Base-by-base conservation (phyloP, 208 protist species). In the Leishmania turanica region DNA sequence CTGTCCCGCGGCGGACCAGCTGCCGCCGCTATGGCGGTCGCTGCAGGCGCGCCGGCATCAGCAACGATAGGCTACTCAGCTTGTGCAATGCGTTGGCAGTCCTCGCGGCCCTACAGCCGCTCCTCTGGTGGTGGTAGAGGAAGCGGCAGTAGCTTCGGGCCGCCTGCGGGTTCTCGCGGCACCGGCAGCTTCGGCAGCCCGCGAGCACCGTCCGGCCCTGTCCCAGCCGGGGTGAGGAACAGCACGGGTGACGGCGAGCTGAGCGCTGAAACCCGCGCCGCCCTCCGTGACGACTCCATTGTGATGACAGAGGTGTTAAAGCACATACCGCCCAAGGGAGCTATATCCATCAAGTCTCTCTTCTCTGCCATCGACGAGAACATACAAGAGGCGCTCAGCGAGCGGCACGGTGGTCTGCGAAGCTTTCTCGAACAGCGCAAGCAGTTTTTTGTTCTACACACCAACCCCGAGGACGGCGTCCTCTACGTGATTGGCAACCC, bases 381-480 rank as follows among this genome's bases (percentile, higher is more conserved):
- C 60, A 84, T 97, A 37, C 90, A 95, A 81, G 92, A 97, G 71
- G 94, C 94, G 7, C 82, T 97, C 34, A 90, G 90, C 69, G 92
- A 96, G 85, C 85, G 88, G 84, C 88, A 93, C 87, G 84, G 78
- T 73, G 94, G 94, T 3, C 90, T 97, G 17, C 84, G 81, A 34
- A 79, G 27, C 51, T 97, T 97, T 70, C 84, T 97, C 19, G 79
- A 90, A 60, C 60, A 88, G 56, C 92, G 94, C 21, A 91, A 93
- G 83, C 94, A 97, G 76, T 80, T 96, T 64, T 97, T 97, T 77
- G 54, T 92, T 24, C 62, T 97, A 60, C 89, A 91, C 77, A 58
- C 70, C 34, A 74, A 87, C 47, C 90, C 88, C 31, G 73, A 77
- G 1, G 91, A 94, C 71, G 81, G 79, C 21, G 88, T 94, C 31